Evolutionary conservation across 2,329 filamentous ascomycete species (phyloP), one percentile per base, ranked within the genome.

Genomic region (Aspergillus fijiensis): DNA sequence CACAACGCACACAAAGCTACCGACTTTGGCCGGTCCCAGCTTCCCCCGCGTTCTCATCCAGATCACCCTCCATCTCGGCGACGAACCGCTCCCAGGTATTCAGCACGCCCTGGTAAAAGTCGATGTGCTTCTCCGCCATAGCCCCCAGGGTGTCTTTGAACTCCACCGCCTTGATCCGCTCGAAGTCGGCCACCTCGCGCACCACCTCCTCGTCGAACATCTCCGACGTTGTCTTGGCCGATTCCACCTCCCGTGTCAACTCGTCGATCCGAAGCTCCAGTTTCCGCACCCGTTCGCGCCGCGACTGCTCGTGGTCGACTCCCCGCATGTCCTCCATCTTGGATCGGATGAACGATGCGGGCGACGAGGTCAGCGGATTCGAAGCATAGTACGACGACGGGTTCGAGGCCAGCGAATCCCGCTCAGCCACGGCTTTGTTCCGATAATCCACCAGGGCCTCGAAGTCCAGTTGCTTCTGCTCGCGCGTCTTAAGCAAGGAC

Each of bases 401-500:
- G 63, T 89, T 87, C 11, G 87, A 86, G 45, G 86, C 85, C 2
- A 96, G 86, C 16, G 85, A 82, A 76, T 99, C 95, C 51, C 93
- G 89, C 76, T 99, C 95, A 3, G 87, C 80, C 2, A 91, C 92
- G 0, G 91, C 92, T 75, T 96, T 96, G 79, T 91, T 91, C 57
- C 97, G 89, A 76, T 98, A 98, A 74, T 98, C 94, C 29, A 92
- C 96, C 35, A 99, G 84, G 65, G 92, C 93, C 78, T 99, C 95
- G 71, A 94, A 96, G 79, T 99, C 95, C 60, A 99, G 89, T 75
- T 99, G 95, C 75, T 99, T 99, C 79, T 96, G 92, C 79, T 99
- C 95, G 39, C 95, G 89, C 1, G 91, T 91, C 76, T 96, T 96
- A 64, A 99, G 87, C 5, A 99, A 87, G 25, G 87, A 84, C 76